These are phyloP conservation scores for Trichoderma pleuroti DNA, from an alignment of 2,329 filamentous ascomycete species.

Conservation along the genomic window DNA sequence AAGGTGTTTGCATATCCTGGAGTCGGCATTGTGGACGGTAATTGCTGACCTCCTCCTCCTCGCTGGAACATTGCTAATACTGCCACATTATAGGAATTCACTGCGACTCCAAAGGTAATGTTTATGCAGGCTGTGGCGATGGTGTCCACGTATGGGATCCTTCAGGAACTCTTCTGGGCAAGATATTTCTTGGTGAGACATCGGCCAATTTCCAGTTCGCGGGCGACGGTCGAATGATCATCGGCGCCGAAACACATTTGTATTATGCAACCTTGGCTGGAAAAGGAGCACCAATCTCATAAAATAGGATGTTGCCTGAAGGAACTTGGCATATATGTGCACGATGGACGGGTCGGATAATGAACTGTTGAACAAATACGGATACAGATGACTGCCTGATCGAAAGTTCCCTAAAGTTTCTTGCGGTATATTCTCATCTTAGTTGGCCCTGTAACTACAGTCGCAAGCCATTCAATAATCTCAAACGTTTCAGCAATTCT, in stretches of 20 bases:
- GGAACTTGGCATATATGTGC: not conserved
- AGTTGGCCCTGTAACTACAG: not conserved
- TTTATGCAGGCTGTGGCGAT: conserved; percentile 48
- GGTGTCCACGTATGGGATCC: conserved; percentile 48
- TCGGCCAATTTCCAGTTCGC: conserved; percentile 49
- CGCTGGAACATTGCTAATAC: conserved; percentile 36
- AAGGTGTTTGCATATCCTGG: conserved; percentile 15
- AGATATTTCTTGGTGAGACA: conserved; percentile 40
- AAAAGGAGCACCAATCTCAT: conserved; percentile 16
- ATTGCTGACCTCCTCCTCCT: not conserved
- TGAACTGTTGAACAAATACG: not conserved
- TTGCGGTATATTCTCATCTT: not conserved
- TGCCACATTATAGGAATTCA: conserved; percentile 38
- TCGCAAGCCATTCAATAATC: not conserved
- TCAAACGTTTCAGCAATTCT: not conserved
- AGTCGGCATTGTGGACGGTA: conserved; percentile 14
- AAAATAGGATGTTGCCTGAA: not conserved
- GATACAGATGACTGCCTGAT: not conserved
- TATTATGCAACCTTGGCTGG: conserved; percentile 11
- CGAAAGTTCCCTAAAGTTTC: not conserved
- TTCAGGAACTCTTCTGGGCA: conserved; percentile 44
- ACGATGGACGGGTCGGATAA: not conserved
- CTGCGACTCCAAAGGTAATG: conserved; percentile 44
- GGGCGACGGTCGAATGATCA: conserved; percentile 39
- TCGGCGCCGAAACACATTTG: conserved; percentile 24